Percentiles rank a stretch among this genome's conserved stretches.
Conservation (phyloP, 2,329 filamentous ascomycete genomes). For the Alternaria dauci region DNA sequence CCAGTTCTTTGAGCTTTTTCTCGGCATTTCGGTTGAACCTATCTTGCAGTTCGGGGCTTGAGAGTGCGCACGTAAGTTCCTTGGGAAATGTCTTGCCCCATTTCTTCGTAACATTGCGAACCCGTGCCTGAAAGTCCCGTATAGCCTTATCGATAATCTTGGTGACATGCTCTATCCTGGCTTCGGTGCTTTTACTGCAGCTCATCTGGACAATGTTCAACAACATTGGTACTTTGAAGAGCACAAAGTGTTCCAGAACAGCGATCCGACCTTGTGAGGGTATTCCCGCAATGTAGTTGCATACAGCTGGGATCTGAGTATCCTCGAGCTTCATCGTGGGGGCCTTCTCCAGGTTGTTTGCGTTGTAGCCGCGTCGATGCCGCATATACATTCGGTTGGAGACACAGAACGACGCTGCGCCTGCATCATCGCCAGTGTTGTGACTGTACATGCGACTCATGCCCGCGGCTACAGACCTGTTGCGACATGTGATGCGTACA, state of each 20-base stretch:
- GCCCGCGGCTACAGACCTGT: slow-evolving; percentile 13
- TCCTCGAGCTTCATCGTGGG: slow-evolving; percentile 20
- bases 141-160: slow-evolving; percentile 15
- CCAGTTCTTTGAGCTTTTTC: slow-evolving; percentile 1
- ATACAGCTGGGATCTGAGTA: slow-evolving; percentile 27
- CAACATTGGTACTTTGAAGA: slow-evolving; percentile 6
- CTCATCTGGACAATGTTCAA: slow-evolving; percentile 31
- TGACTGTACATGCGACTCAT: slow-evolving; percentile 20
- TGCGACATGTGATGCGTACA: slow-evolving; percentile 16
- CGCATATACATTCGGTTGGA: slow-evolving; percentile 30
- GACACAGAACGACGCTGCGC: slow-evolving; percentile 27
- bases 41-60: not conserved
- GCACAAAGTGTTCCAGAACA: slow-evolving; percentile 10
- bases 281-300: slow-evolving; percentile 18
- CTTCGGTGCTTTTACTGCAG: slow-evolving; percentile 22
- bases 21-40: slow-evolving; percentile 9
- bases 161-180: slow-evolving; percentile 23
- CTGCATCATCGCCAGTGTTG: slow-evolving; percentile 18
- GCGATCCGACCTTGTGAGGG: slow-evolving; percentile 24
- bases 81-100: not conserved
- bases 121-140: not conserved
- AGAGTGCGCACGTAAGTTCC: not conserved
- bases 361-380: slow-evolving; percentile 18
- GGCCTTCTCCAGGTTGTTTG: not conserved
- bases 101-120: not conserved